Percentiles rank a stretch among this genome's conserved stretches.
phyloP scores from a whole-genome alignment of 371 early-diverging fungal species.

The Mortierella sp. region DNA sequence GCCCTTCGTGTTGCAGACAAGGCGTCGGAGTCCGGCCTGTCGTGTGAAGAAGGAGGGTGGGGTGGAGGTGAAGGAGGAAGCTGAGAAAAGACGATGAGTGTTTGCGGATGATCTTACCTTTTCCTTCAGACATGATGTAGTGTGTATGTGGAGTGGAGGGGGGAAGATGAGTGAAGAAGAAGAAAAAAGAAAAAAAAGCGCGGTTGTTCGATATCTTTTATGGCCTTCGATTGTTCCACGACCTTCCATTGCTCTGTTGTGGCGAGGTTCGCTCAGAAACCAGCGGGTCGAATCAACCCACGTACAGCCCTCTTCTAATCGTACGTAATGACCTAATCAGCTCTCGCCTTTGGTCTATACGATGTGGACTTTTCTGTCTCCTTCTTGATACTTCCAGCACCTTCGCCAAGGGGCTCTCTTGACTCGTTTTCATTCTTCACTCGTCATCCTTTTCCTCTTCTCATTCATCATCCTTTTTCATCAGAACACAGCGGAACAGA shows the following conservation, averaged over 20 bases:
- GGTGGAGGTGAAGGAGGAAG: not conserved
- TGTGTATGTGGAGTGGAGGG: slow-evolving; percentile 22
- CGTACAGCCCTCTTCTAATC: not conserved
- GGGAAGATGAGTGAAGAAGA: slow-evolving; percentile 24
- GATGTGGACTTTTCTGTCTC: not conserved
- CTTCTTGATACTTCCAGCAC: not conserved
- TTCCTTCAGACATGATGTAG: slow-evolving; percentile 58
- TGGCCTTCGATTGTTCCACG: slow-evolving; percentile 16
- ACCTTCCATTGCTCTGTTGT: slow-evolving; percentile 29
- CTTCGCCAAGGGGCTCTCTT: not conserved
- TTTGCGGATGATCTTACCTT: slow-evolving; percentile 43
- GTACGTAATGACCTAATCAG: slow-evolving; percentile 13
- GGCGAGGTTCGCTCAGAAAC: not conserved
- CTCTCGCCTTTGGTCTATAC: too few species aligned
- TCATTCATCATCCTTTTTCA: not conserved
- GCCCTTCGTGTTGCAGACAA: slow-evolving; percentile 5
- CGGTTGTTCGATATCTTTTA: slow-evolving; percentile 22
- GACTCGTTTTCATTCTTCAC: too few species aligned
- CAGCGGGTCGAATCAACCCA: not conserved
- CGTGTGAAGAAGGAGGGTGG: not conserved
- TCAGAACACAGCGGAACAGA: not conserved
- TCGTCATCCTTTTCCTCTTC: not conserved
- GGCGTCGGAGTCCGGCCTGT: not conserved
- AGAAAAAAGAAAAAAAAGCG: slow-evolving; percentile 16
- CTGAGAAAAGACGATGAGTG: slow-evolving; percentile 1